Evolutionary conservation across 768 basidiomycete species (phyloP).

Genomic region (Lactarius vividus): DNA sequence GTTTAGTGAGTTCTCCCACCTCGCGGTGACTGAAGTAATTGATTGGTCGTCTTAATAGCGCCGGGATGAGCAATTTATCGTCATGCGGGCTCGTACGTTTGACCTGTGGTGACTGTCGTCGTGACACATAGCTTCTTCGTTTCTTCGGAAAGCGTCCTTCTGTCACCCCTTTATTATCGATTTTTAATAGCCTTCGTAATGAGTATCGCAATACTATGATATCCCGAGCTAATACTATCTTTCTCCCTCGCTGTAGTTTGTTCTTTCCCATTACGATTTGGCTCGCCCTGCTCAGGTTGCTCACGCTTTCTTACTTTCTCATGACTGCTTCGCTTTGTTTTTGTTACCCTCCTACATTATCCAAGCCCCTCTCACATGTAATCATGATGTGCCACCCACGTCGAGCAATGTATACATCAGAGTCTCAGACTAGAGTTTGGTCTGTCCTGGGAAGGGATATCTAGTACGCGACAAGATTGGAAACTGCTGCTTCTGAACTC

Average conservation of each 20-base stretch:
- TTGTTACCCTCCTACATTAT: not conserved
- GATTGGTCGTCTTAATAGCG: not conserved
- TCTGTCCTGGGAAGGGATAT: not conserved
- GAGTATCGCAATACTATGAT: not conserved
- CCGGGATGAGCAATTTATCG: constrained; percentile 3
- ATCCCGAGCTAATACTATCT: not conserved
- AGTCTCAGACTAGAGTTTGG: not conserved
- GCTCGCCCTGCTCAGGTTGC: not conserved
- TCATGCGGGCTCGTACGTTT: not conserved
- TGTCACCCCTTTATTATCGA: not conserved
- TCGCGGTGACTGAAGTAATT: not conserved
- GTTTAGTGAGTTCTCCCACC: constrained; percentile 4
- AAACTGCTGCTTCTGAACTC: not conserved
- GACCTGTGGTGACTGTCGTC: not conserved
- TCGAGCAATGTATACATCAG: not conserved
- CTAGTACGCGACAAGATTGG: not conserved
- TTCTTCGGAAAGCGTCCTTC: not conserved
- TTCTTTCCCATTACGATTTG: not conserved
- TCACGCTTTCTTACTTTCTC: not conserved
- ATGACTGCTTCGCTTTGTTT: not conserved
- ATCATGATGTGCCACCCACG: not conserved
- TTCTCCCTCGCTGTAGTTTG: not conserved
- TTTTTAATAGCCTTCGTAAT: not conserved
- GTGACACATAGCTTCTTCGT: not conserved
- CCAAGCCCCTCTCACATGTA: not conserved